These are phyloP conservation scores for Lichtheimia hyalospora DNA, from an alignment of 371 early-diverging fungal species.

Conservation along the genomic window DNA sequence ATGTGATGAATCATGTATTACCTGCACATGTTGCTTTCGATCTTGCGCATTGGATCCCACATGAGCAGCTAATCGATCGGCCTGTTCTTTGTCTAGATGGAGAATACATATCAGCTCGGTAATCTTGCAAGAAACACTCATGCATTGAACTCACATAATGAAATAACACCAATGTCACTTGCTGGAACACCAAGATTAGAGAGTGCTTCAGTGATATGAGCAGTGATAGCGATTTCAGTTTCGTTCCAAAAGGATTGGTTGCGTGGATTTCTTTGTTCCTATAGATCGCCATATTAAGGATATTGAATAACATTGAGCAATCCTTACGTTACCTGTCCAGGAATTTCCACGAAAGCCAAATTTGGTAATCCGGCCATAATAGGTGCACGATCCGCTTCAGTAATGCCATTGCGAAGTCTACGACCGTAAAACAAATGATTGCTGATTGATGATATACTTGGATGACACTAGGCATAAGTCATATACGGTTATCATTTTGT, in stretches of 20 bases:
- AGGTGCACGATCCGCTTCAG: conserved; percentile 47
- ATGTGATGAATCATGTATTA: conserved; percentile 9
- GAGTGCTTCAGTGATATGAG: conserved; percentile 40
- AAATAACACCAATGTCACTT: conserved; percentile 65
- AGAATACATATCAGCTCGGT: neutral
- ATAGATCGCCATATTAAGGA: neutral
- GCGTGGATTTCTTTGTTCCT: conserved; percentile 44
- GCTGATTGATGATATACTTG: conserved; percentile 73
- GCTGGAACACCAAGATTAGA: conserved; percentile 38
- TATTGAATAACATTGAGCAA: no score
- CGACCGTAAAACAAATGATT: conserved; percentile 79
- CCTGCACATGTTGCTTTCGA: conserved; percentile 28
- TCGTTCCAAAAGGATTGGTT: conserved; percentile 57
- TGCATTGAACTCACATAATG: conserved; percentile 56
- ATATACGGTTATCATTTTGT: neutral
- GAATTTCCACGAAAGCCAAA: conserved; percentile 69
- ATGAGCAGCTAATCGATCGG: conserved; percentile 44
- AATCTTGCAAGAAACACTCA: neutral
- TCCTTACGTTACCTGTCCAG: conserved; percentile 37
- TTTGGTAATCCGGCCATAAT: conserved; percentile 63
- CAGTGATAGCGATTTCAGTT: conserved; percentile 51
- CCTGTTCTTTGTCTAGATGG: conserved; percentile 67
- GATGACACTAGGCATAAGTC: conserved; percentile 68
- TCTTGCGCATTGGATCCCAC: conserved; percentile 21
- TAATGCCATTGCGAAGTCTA: conserved; percentile 60